Evolutionary conservation across 495 filamentous ascomycete species (phyloP).

Genomic region (Penicillium robsamsonii): DNA sequence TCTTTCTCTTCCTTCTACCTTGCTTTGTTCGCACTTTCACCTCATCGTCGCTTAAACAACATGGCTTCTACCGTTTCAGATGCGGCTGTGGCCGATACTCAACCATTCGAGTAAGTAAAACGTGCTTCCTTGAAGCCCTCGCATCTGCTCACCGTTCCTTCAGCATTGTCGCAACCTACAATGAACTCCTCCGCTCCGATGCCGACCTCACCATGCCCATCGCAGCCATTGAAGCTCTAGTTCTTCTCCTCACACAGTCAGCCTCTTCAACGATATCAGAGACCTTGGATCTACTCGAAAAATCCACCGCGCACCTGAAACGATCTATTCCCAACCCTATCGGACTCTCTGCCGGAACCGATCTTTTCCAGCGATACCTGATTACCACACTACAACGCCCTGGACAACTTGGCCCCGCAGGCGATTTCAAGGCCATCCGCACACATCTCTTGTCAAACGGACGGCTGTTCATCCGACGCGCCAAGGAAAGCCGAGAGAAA

Average conservation of each 20-base stretch:
- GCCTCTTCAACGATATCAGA: conserved; percentile 85
- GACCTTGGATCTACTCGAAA: conserved; percentile 79
- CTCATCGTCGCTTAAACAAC: conserved; percentile 12
- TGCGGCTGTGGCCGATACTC: conserved; percentile 26
- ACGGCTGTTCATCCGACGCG: conserved; percentile 77
- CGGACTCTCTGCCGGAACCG: conserved; percentile 85
- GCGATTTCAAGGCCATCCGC: conserved; percentile 78
- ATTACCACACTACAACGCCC: conserved; percentile 65
- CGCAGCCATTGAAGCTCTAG: conserved; percentile 90
- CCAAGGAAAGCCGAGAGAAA: conserved; percentile 77
- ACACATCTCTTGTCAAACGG: conserved; percentile 81
- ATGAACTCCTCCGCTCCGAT: conserved; percentile 60
- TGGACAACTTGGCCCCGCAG: conserved; percentile 49
- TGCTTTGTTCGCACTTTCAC: conserved; percentile 1
- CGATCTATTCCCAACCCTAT: conserved; percentile 79
- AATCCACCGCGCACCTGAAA: conserved; percentile 71
- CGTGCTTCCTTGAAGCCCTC: neutral
- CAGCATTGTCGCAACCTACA: conserved; percentile 60
- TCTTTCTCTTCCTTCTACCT: conserved; percentile 33
- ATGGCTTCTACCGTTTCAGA: conserved; percentile 37
- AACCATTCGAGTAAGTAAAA: conserved; percentile 46
- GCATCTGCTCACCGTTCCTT: conserved; percentile 18
- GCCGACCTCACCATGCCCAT: conserved; percentile 91
- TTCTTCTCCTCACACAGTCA: conserved; percentile 73
- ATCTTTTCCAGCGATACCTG: conserved; percentile 92